Base-by-base conservation (phyloP, 805 yeast genomes). In the Cyberlindnera euphorbiiphila region DNA sequence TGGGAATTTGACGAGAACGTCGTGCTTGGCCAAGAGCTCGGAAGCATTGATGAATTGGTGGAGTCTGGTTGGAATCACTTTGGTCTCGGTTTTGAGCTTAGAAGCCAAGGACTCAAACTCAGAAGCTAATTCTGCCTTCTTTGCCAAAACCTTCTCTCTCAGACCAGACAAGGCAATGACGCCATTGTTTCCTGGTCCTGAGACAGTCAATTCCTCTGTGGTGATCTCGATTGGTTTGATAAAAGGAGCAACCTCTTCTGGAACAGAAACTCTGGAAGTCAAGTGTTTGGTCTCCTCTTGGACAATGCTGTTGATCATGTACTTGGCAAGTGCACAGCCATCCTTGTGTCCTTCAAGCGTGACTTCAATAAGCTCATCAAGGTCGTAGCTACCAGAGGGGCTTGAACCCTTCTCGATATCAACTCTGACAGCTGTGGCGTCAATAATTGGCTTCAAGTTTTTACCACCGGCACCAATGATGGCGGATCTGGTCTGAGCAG, bases 381-480 rank as follows among this genome's bases (percentile, higher is more conserved):
- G 81, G 51, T 74, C 76, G 35, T 76, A 59, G 22, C 73, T 80
- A 39, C 68, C 75, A 25, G 57, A 68, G 26, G 69, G 63, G 29
- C 59, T 61, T 19, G 61, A 60, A 13, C 56, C 54, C 36, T 59
- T 65, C 34, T 78, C 82, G 52, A 89, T 79, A 51, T 85, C 85
- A 49, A 89, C 76, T 49, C 71, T 83, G 36, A 79, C 79, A 34
- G 76, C 81, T 33, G 85, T 73, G 25, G 72, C 67, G 36, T 73
- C 82, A 33, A 84, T 71, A 47, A 89, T 85, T 41, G 93, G 89
- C 59, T 78, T 85, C 62, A 89, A 75, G 43, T 71, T 81, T 51
- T 72, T 74, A 58, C 98, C 98, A 58, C 81, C 85, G 29, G 89
- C 72, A 42, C 98, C 98, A 62, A 89, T 89, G 41, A 89, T 76